These are phyloP conservation scores for Cladosporium sp. DNA, from an alignment of 2,329 filamentous ascomycete species.

Conservation along the genomic window DNA sequence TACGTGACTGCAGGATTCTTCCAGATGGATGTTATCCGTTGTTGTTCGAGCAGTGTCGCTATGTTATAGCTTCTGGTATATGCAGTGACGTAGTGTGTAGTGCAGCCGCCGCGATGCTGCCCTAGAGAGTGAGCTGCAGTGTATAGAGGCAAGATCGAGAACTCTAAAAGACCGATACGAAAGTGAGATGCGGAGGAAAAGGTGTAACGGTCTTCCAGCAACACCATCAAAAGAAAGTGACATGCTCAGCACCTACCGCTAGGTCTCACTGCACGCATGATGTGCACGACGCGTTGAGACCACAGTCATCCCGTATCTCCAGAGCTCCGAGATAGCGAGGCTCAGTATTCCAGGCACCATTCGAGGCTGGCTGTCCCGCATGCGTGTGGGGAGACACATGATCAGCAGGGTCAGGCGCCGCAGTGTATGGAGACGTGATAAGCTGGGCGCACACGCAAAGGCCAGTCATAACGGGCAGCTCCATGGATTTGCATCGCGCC, in stretches of 20 bases:
- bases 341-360: neutral
- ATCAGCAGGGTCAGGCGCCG: constrained; percentile 11
- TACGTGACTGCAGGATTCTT: neutral
- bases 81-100: neutral
- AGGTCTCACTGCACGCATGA: neutral
- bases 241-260: neutral
- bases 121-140: neutral
- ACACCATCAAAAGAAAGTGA: neutral
- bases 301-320: neutral
- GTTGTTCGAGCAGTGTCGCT: neutral
- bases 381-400: neutral
- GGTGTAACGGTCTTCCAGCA: neutral
- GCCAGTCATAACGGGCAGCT: constrained; percentile 1
- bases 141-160: neutral
- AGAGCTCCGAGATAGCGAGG: neutral
- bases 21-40: neutral
- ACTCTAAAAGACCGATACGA: neutral
- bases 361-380: neutral
- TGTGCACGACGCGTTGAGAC: neutral
- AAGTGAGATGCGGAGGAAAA: neutral
- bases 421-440: neutral
- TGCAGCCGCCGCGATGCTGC: neutral
- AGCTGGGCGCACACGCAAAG: neutral
- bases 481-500: neutral
- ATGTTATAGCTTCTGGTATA: neutral